Evolutionary conservation across 257 asterid genomes (phyloP).

Genomic region (Cordia subcordata): DNA sequence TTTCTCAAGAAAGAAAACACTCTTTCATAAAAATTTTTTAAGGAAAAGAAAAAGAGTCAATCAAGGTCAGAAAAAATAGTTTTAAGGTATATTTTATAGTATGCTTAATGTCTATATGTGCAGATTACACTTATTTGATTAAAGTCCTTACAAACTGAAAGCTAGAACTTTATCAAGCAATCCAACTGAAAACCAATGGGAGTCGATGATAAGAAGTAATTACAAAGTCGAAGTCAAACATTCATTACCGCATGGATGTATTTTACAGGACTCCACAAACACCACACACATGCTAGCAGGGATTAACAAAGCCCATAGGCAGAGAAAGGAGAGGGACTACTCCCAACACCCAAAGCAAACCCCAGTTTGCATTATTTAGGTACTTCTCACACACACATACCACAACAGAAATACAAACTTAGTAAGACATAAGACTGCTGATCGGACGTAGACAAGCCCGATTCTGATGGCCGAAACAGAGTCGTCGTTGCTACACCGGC

Average conservation of each 20-base stretch:
- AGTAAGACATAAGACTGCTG: neutral
- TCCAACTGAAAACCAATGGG: neutral
- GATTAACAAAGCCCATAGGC: slow-evolving; percentile 1
- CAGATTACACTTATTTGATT: too few relatives aligned
- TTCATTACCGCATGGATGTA: slow-evolving; percentile 9
- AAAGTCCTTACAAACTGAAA: too few relatives aligned
- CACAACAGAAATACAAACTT: neutral
- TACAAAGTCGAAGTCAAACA: slow-evolving; percentile 3
- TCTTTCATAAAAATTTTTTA: too few relatives aligned
- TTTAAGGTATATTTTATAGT: too few relatives aligned
- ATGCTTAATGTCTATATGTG: too few relatives aligned
- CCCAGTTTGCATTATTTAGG: slow-evolving; percentile 29
- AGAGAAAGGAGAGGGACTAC: neutral
- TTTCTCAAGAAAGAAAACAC: too few relatives aligned
- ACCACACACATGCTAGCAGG: neutral
- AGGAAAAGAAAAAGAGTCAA: too few relatives aligned
- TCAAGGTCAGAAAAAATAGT: too few relatives aligned
- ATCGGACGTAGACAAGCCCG: neutral
- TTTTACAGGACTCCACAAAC: slow-evolving; percentile 8
- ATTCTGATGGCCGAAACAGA: neutral
- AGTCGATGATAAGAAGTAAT: neutral
- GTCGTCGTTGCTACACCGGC: slow-evolving; percentile 36
- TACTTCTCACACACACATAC: slow-evolving; percentile 8
- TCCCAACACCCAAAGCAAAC: slow-evolving; percentile 1
- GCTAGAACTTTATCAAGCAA: too few relatives aligned